Conservation (phyloP, 1,284 basidiomycete genomes). For the Sporisorium graminicola region DNA sequence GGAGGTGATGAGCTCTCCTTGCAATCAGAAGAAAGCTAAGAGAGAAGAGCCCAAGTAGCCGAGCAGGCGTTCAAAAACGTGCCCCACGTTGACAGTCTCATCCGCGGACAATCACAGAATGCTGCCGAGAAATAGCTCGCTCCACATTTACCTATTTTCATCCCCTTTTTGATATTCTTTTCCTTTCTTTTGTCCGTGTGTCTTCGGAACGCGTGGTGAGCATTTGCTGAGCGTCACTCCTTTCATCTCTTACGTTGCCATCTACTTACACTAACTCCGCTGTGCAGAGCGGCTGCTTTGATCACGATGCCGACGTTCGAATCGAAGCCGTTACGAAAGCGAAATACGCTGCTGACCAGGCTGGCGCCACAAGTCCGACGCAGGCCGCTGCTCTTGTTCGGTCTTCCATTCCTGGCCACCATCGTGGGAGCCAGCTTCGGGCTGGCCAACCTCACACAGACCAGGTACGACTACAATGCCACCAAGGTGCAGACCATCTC, state of each 20-base stretch:
- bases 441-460: slow-evolving; percentile 86
- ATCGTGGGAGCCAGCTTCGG: slow-evolving; percentile 90
- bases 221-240: too few relatives aligned
- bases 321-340: slow-evolving; percentile 46
- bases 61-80: not conserved
- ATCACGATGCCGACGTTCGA: slow-evolving; percentile 49
- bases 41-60: not conserved
- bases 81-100: slow-evolving; percentile 23
- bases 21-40: not conserved
- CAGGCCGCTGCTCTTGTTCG: slow-evolving; percentile 76
- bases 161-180: not conserved
- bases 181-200: too few relatives aligned
- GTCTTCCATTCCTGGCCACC: slow-evolving; percentile 85
- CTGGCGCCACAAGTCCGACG: slow-evolving; percentile 64
- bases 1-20: not conserved
- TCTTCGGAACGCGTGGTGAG: too few relatives aligned
- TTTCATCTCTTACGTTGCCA: slow-evolving; percentile 6
- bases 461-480: slow-evolving; percentile 88
- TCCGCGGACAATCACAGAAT: too few relatives aligned
- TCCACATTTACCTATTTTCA: too few relatives aligned
- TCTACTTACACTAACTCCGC: too few relatives aligned
- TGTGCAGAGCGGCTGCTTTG: not conserved
- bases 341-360: slow-evolving; percentile 28
- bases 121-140: too few relatives aligned
- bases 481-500: slow-evolving; percentile 81